These are phyloP conservation scores for Penicillium sp. DNA, from an alignment of 2,329 filamentous ascomycete species.

Conservation along the genomic window DNA sequence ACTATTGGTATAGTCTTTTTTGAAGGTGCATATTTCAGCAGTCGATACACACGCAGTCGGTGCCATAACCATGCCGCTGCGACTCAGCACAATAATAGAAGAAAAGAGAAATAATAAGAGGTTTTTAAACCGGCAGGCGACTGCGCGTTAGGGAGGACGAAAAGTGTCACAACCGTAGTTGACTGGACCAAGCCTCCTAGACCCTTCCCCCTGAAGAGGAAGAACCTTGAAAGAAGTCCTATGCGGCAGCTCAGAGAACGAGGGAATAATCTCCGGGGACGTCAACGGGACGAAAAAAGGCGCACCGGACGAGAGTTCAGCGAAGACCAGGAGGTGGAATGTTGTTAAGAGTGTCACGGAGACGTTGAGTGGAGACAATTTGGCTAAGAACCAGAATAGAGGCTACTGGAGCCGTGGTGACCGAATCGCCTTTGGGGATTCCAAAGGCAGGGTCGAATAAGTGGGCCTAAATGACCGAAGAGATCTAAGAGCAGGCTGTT, in stretches of 20 bases:
- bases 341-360: slow-evolving; percentile 49
- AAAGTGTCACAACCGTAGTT: slow-evolving; percentile 87
- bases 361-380: slow-evolving; percentile 45
- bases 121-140: slow-evolving; percentile 25
- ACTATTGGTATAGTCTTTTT: slow-evolving; percentile 32
- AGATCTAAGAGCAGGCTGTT: not conserved
- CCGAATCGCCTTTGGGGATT: slow-evolving; percentile 38
- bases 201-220: slow-evolving; percentile 99
- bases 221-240: slow-evolving; percentile 97
- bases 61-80: slow-evolving; percentile 63
- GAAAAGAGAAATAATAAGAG: slow-evolving; percentile 17
- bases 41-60: slow-evolving; percentile 60
- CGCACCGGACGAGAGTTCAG: slow-evolving; percentile 35
- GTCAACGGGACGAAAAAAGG: slow-evolving; percentile 39
- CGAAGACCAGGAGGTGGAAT: slow-evolving; percentile 42
- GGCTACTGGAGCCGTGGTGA: slow-evolving; percentile 43
- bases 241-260: slow-evolving; percentile 95
- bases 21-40: slow-evolving; percentile 45
- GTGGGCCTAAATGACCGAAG: slow-evolving; percentile 1
- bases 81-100: slow-evolving; percentile 27
- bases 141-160: slow-evolving; percentile 82
- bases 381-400: slow-evolving; percentile 34
- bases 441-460: slow-evolving; percentile 37
- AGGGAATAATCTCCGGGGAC: slow-evolving; percentile 52
- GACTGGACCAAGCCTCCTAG: slow-evolving; percentile 95